A percentile compares a stretch with the other conserved stretches of the same genome.
These are phyloP conservation scores for Apostasia shenzhenica DNA, from an alignment of 106 monocot genomes.

Conservation along the genomic window DNA sequence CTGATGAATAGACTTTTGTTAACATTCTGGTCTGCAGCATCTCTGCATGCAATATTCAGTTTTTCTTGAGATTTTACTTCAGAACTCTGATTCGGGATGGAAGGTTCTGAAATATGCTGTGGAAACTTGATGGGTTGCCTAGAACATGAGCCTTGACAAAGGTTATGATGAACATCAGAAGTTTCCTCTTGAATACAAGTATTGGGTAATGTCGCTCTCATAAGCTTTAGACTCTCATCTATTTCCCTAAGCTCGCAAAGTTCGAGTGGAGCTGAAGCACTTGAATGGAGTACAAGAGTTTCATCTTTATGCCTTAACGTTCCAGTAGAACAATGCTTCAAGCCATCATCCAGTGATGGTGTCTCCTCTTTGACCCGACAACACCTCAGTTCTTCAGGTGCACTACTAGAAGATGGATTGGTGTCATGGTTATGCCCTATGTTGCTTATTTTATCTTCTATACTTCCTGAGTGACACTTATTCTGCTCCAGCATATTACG, in stretches of 20 bases:
- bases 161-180: slow-evolving; percentile 1
- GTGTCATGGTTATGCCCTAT: background rate
- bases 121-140: background rate
- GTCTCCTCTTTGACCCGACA: slow-evolving; percentile 9
- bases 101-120: slow-evolving; percentile 2
- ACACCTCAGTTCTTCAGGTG: background rate
- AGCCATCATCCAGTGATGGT: slow-evolving; percentile 24
- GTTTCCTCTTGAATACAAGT: slow-evolving; percentile 4
- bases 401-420: slow-evolving; percentile 4
- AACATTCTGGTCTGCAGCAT: slow-evolving; percentile 6
- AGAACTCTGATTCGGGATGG: slow-evolving; percentile 1
- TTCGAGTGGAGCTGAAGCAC: background rate
- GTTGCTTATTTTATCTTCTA: background rate
- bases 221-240: slow-evolving; percentile 3
- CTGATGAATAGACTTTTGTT: slow-evolving; percentile 1
- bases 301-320: slow-evolving; percentile 2
- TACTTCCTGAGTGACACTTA: background rate
- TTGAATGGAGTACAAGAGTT: slow-evolving; percentile 1
- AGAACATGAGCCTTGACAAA: slow-evolving; percentile 14
- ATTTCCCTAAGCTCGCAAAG: background rate
- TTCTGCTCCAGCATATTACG: background rate
- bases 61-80: slow-evolving; percentile 2
- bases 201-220: background rate
- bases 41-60: slow-evolving; percentile 6
- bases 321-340: slow-evolving; percentile 33